Evolutionary conservation across 371 early-diverging fungal genomes (phyloP).

Genomic region (Saksenaea oblongispora): DNA sequence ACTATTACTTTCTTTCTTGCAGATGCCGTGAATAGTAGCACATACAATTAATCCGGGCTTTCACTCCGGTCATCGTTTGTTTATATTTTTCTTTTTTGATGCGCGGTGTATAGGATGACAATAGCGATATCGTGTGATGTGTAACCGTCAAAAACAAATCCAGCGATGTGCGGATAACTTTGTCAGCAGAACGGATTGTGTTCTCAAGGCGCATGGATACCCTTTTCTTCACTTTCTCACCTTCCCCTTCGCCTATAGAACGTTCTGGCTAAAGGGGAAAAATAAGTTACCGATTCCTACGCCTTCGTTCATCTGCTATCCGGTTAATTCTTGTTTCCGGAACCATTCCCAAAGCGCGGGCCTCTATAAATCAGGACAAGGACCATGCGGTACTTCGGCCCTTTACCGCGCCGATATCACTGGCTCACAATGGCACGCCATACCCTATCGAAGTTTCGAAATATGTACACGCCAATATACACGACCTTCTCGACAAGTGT

Average conservation of each 20-base stretch:
- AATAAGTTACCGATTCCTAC: constrained; percentile 30
- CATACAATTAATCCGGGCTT: not conserved
- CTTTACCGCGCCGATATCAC: constrained; percentile 69
- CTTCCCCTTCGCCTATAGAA: not conserved
- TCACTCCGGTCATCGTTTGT: not conserved
- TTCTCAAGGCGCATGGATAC: too few relatives aligned
- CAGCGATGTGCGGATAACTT: too few relatives aligned
- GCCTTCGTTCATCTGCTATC: constrained; percentile 55
- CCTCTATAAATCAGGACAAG: constrained; percentile 57
- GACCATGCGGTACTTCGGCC: constrained; percentile 65
- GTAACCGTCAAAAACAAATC: not conserved
- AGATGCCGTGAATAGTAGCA: not conserved
- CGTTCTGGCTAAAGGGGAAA: not conserved
- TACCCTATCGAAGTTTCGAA: constrained; percentile 65
- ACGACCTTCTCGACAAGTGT: not conserved
- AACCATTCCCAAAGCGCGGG: constrained; percentile 52
- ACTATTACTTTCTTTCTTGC: constrained; percentile 6
- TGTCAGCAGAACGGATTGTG: too few relatives aligned
- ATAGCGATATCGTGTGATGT: not conserved
- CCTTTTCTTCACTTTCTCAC: too few relatives aligned
- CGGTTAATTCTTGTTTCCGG: constrained; percentile 45
- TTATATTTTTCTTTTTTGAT: not conserved
- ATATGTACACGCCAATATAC: constrained; percentile 33
- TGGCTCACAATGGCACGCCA: constrained; percentile 54
- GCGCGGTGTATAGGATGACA: not conserved